phyloP scores from a whole-genome alignment of 352 stramenopile genomes.

The Phytopythium aichiense region DNA sequence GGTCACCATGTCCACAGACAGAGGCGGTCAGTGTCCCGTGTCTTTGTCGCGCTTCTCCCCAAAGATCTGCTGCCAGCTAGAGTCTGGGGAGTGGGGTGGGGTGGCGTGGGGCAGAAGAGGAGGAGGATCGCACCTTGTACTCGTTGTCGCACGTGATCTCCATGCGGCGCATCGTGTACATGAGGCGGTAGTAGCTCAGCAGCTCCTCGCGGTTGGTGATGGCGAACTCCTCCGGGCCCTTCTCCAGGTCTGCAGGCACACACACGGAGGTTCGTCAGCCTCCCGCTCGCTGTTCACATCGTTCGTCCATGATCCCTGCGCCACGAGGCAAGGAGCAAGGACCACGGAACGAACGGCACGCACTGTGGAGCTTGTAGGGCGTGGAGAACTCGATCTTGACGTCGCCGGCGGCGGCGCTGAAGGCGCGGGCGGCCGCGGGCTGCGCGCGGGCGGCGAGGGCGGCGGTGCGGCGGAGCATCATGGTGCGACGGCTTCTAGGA shows the following conservation, averaged over 20 bases:
- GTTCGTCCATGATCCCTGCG: too few species aligned
- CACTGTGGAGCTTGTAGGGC: slow-evolving; percentile 83
- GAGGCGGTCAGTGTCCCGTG: neutral
- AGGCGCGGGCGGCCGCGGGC: slow-evolving; percentile 35
- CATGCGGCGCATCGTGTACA: slow-evolving; percentile 99
- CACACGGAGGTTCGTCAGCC: neutral
- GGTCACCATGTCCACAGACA: neutral
- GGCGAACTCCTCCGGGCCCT: slow-evolving; percentile 51
- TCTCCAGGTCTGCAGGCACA: slow-evolving; percentile 49
- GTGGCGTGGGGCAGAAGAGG: neutral
- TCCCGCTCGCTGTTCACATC: too few species aligned
- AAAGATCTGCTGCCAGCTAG: slow-evolving; percentile 3
- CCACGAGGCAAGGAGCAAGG: neutral
- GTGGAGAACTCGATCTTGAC: slow-evolving; percentile 66
- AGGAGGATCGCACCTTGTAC: slow-evolving; percentile 91
- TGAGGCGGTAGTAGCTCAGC: slow-evolving; percentile 95
- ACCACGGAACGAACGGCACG: slow-evolving; percentile 4
- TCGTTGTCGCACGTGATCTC: slow-evolving; percentile 99
- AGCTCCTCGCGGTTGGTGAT: slow-evolving; percentile 96
- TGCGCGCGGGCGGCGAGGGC: slow-evolving; percentile 31
- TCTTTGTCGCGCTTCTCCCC: neutral
- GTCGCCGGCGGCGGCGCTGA: slow-evolving; percentile 57
- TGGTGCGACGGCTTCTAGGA: slow-evolving; percentile 6
- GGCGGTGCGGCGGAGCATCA: slow-evolving; percentile 65
- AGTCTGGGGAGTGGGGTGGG: too few species aligned